These are phyloP conservation scores for Xylaria sp. DNA, from an alignment of 2,329 filamentous ascomycete genomes.

Conservation along the genomic window DNA sequence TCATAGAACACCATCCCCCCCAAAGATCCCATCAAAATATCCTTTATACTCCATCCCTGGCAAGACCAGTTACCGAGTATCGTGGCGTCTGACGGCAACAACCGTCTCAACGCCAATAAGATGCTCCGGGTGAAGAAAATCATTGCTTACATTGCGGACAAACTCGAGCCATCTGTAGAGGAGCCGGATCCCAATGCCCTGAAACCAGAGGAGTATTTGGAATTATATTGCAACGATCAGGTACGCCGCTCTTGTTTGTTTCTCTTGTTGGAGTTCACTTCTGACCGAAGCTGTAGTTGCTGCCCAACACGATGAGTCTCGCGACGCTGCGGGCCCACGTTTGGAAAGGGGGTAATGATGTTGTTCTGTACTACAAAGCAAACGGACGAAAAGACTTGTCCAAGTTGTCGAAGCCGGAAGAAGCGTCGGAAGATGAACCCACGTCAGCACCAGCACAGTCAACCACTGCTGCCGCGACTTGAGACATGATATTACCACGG, in stretches of 20 bases:
- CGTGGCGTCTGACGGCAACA: conserved; percentile 71
- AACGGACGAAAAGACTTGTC: conserved; percentile 73
- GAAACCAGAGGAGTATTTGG: conserved; percentile 86
- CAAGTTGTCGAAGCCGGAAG: conserved; percentile 28
- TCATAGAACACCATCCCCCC: conserved; percentile 66
- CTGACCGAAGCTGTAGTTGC: conserved; percentile 41
- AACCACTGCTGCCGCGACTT: conserved; percentile 17
- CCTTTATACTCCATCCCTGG: conserved; percentile 82
- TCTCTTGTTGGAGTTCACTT: conserved; percentile 13
- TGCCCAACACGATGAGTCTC: conserved; percentile 84
- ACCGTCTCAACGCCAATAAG: conserved; percentile 88
- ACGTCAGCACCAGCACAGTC: conserved; percentile 13
- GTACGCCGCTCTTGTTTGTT: conserved; percentile 44
- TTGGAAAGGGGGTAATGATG: conserved; percentile 93
- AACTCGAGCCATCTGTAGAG: conserved; percentile 68
- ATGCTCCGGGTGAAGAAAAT: conserved; percentile 97
- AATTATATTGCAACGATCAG: conserved; percentile 90
- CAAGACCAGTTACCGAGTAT: conserved; percentile 70
- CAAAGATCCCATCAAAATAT: conserved; percentile 96
- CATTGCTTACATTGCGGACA: conserved; percentile 82
- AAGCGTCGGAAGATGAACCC: conserved; percentile 17
- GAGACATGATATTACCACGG: background rate
- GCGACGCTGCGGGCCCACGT: conserved; percentile 86
- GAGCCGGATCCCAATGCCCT: conserved; percentile 55
- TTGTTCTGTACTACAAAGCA: conserved; percentile 82